These are phyloP conservation scores for Exidia glandulosa DNA, from an alignment of 768 basidiomycete species.

Conservation along the genomic window DNA sequence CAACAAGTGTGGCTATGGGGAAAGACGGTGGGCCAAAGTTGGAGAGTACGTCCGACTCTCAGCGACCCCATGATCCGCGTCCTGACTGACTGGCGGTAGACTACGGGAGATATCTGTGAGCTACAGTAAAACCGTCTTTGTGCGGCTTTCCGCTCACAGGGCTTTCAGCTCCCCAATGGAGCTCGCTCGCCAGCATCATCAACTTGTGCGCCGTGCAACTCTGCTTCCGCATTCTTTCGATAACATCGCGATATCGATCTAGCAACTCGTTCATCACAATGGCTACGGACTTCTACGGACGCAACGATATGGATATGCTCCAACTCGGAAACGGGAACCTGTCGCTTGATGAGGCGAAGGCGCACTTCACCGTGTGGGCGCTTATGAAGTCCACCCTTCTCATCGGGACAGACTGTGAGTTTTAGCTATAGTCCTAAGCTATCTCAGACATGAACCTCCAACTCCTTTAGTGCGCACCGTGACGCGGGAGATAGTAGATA, in stretches of 20 bases:
- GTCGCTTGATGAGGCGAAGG: conserved; percentile 51
- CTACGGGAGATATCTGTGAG: conserved; percentile 38
- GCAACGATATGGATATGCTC: conserved; percentile 62
- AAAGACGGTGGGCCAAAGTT: conserved; percentile 45
- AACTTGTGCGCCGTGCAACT: conserved; percentile 32
- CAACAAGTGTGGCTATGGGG: conserved; percentile 59
- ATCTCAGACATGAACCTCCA: too few relatives aligned
- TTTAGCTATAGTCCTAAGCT: too few relatives aligned
- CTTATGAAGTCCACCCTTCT: conserved; percentile 59
- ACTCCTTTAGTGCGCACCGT: conserved; percentile 44
- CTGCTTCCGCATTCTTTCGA: not conserved
- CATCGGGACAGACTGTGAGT: conserved; percentile 42
- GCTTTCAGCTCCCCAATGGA: conserved; percentile 35
- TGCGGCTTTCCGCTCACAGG: conserved; percentile 7
- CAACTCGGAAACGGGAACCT: conserved; percentile 56
- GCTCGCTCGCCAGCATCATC: conserved; percentile 39
- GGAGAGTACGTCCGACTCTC: conserved; percentile 37
- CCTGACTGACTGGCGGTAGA: conserved; percentile 20
- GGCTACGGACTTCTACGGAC: conserved; percentile 57
- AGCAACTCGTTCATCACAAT: conserved; percentile 57
- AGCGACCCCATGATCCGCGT: too few relatives aligned
- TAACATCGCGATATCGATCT: too few relatives aligned
- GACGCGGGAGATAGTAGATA: conserved; percentile 38
- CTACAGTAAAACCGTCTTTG: too few relatives aligned
- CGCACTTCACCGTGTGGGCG: conserved; percentile 66